These are phyloP conservation scores for Fusarium cicatricum DNA, from an alignment of 2,329 filamentous ascomycete genomes.

Conservation along the genomic window DNA sequence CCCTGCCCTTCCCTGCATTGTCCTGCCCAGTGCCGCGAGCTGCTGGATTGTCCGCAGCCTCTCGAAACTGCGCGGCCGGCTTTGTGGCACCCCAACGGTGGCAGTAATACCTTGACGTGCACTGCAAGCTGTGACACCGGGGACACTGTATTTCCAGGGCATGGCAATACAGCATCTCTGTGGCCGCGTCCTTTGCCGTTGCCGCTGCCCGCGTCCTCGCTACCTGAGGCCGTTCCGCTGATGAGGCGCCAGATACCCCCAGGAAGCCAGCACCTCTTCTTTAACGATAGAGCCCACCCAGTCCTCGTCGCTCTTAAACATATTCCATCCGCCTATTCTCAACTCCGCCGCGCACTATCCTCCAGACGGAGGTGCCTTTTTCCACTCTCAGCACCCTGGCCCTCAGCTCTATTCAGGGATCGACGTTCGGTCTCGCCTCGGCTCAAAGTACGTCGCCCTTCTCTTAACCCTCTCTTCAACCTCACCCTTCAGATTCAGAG, in stretches of 20 bases:
- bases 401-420: slow-evolving; percentile 57
- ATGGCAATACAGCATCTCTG: slow-evolving; percentile 44
- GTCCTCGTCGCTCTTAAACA: slow-evolving; percentile 58
- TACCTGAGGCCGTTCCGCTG: slow-evolving; percentile 36
- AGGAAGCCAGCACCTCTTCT: slow-evolving; percentile 61
- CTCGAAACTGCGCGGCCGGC: slow-evolving; percentile 39
- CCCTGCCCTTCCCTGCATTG: too few species aligned
- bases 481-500: slow-evolving; percentile 3
- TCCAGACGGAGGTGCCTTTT: slow-evolving; percentile 59
- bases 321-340: slow-evolving; percentile 61
- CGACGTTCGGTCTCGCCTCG: slow-evolving; percentile 63
- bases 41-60: slow-evolving; percentile 38
- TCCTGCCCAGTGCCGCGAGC: slow-evolving; percentile 31
- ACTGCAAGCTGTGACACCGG: slow-evolving; percentile 41
- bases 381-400: slow-evolving; percentile 52
- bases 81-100: slow-evolving; percentile 40
- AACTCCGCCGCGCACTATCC: slow-evolving; percentile 58
- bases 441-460: slow-evolving; percentile 59
- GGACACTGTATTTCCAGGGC: slow-evolving; percentile 42
- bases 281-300: slow-evolving; percentile 64
- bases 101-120: slow-evolving; percentile 39
- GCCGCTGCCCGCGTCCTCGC: slow-evolving; percentile 24
- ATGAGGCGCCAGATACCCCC: slow-evolving; percentile 59
- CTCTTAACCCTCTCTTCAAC: slow-evolving; percentile 6
- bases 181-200: slow-evolving; percentile 39